These are phyloP conservation scores for Trypanosoma platydactyli DNA, from an alignment of 208 protist genomes.

Conservation along the genomic window DNA sequence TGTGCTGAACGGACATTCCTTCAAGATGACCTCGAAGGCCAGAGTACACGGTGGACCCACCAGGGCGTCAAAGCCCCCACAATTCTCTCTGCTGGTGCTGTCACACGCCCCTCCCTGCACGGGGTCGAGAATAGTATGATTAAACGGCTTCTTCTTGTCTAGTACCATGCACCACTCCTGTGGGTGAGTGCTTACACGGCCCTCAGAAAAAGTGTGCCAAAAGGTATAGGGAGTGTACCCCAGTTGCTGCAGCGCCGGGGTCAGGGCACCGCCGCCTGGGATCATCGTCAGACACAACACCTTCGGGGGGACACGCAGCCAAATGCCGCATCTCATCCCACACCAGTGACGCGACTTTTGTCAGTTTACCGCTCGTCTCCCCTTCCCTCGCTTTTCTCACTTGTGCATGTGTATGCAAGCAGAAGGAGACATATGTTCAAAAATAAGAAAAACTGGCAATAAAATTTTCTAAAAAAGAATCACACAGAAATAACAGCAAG, in stretches of 20 bases:
- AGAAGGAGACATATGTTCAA: not conserved
- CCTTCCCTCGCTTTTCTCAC: conserved; percentile 4
- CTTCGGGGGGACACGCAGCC: conserved; percentile 30
- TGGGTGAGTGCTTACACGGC: conserved; percentile 67
- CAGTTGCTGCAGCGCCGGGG: conserved; percentile 47
- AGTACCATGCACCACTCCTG: conserved; percentile 80
- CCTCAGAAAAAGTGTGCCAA: conserved; percentile 56
- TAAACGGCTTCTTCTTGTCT: conserved; percentile 66
- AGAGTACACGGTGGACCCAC: conserved; percentile 79
- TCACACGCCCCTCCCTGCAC: not conserved
- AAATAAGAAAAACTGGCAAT: not conserved
- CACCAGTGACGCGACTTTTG: too few relatives aligned
- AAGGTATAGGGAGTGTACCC: conserved; percentile 84
- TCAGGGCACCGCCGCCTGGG: conserved; percentile 72
- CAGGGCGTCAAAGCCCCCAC: conserved; percentile 52
- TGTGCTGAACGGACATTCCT: conserved; percentile 69
- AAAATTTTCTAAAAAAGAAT: not conserved
- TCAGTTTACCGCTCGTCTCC: too few relatives aligned
- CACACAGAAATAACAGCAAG: too few relatives aligned
- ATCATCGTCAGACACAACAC: conserved; percentile 81
- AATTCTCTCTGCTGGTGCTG: not conserved
- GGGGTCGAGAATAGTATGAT: conserved; percentile 36
- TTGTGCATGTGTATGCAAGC: not conserved
- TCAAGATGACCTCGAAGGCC: conserved; percentile 79
- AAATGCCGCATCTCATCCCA: not conserved